Percentiles rank a stretch among this genome's conserved stretches.
These are phyloP conservation scores for Ophiocordyceps camponoti-floridani DNA, from an alignment of 2,329 filamentous ascomycete genomes.

Conservation along the genomic window DNA sequence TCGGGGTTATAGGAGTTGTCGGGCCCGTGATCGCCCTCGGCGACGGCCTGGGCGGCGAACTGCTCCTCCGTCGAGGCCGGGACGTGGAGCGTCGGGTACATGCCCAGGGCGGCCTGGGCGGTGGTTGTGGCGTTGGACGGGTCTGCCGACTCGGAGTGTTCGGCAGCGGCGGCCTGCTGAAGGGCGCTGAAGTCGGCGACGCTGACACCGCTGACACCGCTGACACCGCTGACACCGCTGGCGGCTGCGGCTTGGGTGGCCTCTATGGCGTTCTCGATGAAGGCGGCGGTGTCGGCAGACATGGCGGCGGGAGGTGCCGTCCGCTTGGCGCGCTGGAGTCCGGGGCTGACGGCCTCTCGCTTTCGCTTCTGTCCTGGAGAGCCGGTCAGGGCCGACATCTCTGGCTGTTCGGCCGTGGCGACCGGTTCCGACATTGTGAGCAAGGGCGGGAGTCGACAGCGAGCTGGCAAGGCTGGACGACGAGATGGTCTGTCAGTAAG, in stretches of 20 bases:
- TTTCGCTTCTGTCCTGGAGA: conserved; percentile 37
- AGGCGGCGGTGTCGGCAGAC: conserved; percentile 27
- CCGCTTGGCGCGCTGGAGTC: conserved; percentile 31
- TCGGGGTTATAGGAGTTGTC: conserved; percentile 15
- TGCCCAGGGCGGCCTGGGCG: conserved; percentile 38
- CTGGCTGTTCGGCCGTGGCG: conserved; percentile 22
- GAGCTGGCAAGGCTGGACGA: no score
- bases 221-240: conserved; percentile 10
- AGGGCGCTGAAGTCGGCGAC: conserved; percentile 34
- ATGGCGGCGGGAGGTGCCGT: conserved; percentile 25
- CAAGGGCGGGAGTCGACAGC: no score
- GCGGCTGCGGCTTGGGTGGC: conserved; percentile 17
- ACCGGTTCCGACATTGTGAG: conserved; percentile 26
- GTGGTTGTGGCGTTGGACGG: conserved; percentile 38
- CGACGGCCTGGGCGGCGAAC: conserved; percentile 32
- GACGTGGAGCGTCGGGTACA: conserved; percentile 42
- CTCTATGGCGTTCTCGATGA: conserved; percentile 36
- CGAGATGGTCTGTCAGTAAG: no score
- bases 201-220: conserved; percentile 11
- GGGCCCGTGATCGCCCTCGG: conserved; percentile 14
- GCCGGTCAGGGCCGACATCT: conserved; percentile 13
- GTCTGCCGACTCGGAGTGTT: conserved; percentile 29
- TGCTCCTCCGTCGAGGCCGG: conserved; percentile 40
- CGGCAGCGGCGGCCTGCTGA: conserved; percentile 30
- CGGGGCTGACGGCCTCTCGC: conserved; percentile 31